These are phyloP conservation scores for Excoecaria cochinchinensis DNA, from an alignment of 345 rosid species.

Conservation along the genomic window DNA sequence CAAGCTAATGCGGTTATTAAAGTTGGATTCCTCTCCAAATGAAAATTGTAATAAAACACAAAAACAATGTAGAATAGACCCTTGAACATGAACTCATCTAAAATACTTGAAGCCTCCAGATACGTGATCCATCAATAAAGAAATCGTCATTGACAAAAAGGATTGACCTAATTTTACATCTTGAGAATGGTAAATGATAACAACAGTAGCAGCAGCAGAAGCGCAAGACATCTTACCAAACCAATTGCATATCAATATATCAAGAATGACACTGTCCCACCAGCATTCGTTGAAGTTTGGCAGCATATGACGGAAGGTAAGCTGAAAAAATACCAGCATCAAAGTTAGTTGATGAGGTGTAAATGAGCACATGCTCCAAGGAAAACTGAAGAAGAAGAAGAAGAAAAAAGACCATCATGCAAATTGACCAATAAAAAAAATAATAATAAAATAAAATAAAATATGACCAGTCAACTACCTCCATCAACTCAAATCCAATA, in stretches of 20 bases:
- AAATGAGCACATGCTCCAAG: not conserved
- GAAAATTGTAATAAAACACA: not conserved
- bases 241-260: constrained; percentile 96
- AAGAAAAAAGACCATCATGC: not conserved
- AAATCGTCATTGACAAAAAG: not conserved
- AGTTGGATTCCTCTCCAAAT: not conserved
- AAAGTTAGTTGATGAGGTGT: constrained; percentile 9
- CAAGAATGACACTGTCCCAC: constrained; percentile 99
- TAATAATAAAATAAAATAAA: not conserved
- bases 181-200: not conserved
- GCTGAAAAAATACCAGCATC: constrained; percentile 46
- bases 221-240: constrained; percentile 66
- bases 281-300: constrained; percentile 99
- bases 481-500: constrained; percentile 95
- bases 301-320: constrained; percentile 94
- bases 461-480: constrained; percentile 49
- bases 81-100: not conserved
- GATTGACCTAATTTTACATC: not conserved
- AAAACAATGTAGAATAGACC: not conserved
- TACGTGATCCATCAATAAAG: not conserved
- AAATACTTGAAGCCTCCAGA: not conserved
- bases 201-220: not conserved
- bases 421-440: not conserved
- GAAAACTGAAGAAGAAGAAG: not conserved
- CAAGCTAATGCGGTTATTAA: not conserved